Base-by-base conservation (phyloP, 148 eudicot genomes). In the Salicornia ramosissima region DNA sequence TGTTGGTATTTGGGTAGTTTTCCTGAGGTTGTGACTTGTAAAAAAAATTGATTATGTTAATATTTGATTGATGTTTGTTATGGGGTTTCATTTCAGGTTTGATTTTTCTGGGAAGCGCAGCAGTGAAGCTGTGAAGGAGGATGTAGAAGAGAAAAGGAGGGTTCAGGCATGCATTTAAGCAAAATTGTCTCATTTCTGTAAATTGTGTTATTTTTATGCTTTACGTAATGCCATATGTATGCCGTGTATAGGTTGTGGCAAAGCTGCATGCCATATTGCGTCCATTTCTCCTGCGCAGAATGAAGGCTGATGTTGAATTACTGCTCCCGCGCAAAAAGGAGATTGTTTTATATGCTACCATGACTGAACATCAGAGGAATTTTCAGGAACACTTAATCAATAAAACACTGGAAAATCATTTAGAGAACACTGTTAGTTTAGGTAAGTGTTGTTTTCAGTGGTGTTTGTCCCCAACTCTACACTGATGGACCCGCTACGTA, bases 231-330 rank as follows among this genome's bases (percentile, higher is more conserved):
- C n/a, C n/a, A 2, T 19, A 46, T 55, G 7, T 19, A 36, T 69
- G 36, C 25, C 68, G 29, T 69, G 5, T 71, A 60, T 81, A 91
- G 99, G 90, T 95, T 74, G 96, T 95, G 68, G 87, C 89, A 58
- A 95, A 95, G 79, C 93, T 95, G 68, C 99, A 91, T 84, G 82
- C 84, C 39, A 95, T 95, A 65, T 76, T 95, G 83, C 93, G 97
- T 24, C 99, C 99, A 18, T 95, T 95, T 79, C 87, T 95, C 49
- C 91, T 95, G 25, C 84, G 99, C 57, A 87, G 99, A 81, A 73
- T 91, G 96, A 95, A 91, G 77, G 65, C 81, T 73, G 97, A 95
- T 73, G 99, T 95, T 51, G 99, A 95, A 74, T 82, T 54, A 40
- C 71, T 79, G 77, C 97, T 95, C 62, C 99, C 99, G 6, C 82